Percentiles rank a stretch among this genome's conserved stretches.
Evolutionary conservation across 108 stramenopile species (phyloP).

Genomic region (Parietichytrium sp.): DNA sequence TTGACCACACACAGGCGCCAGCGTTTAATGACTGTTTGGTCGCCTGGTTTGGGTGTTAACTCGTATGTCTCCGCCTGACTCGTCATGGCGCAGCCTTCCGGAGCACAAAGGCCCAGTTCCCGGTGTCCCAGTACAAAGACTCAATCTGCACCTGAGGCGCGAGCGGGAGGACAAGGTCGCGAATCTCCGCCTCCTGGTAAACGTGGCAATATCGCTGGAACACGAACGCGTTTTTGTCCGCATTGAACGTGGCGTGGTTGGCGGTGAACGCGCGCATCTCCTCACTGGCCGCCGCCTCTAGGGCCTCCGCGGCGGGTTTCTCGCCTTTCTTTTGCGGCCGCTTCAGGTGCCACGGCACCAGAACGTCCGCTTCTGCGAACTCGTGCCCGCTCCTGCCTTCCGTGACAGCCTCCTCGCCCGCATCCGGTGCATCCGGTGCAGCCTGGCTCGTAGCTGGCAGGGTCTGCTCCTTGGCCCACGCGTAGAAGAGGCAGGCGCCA

Average conservation of each 20-base stretch:
- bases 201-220: slow-evolving; percentile 96
- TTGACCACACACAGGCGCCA: no score
- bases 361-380: slow-evolving; percentile 84
- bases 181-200: slow-evolving; percentile 88
- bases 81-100: no score
- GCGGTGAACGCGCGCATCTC: background rate
- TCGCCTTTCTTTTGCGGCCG: slow-evolving; percentile 62
- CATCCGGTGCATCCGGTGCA: background rate
- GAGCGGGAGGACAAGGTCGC: slow-evolving; percentile 61
- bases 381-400: slow-evolving; percentile 49
- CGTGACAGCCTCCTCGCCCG: background rate
- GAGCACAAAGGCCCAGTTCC: background rate
- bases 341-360: slow-evolving; percentile 95
- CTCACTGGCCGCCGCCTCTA: background rate
- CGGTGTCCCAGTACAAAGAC: background rate
- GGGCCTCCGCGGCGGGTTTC: background rate
- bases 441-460: slow-evolving; percentile 55
- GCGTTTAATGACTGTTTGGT: no score
- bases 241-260: slow-evolving; percentile 49
- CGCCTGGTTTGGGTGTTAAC: no score
- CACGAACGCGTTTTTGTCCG: slow-evolving; percentile 76
- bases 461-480: slow-evolving; percentile 93
- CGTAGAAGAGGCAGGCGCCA: slow-evolving; percentile 83
- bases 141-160: background rate
- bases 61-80: no score